Percentiles rank a stretch among this genome's conserved stretches.
phyloP scores from a whole-genome alignment of 2,329 filamentous ascomycete species.

The Colletotrichum agaves region DNA sequence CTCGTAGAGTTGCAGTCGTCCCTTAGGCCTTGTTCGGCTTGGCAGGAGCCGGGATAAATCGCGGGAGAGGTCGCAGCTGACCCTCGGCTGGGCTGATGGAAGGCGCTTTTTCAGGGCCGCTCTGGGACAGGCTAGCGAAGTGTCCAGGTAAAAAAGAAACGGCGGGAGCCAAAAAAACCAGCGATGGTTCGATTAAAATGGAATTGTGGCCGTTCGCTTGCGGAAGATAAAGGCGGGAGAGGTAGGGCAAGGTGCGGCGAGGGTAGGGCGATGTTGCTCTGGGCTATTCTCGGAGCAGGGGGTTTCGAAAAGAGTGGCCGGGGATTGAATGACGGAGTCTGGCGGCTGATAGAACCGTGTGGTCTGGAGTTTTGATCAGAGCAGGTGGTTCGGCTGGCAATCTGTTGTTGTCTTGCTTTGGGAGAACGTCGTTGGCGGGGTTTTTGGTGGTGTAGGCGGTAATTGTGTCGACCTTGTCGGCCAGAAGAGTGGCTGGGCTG shows the following conservation, averaged over 20 bases:
- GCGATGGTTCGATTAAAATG: constrained; percentile 11
- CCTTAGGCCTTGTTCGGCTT: constrained; percentile 28
- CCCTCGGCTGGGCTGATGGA: not conserved
- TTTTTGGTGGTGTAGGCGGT: not conserved
- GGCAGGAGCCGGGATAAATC: constrained; percentile 9
- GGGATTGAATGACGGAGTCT: not conserved
- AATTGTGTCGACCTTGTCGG: constrained; percentile 19
- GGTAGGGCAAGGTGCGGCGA: not conserved
- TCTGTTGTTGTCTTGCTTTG: not conserved
- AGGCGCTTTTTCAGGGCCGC: constrained; percentile 5
- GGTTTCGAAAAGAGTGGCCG: not conserved
- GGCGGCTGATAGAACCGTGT: not conserved
- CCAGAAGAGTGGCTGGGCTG: constrained; percentile 18
- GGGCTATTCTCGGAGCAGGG: not conserved
- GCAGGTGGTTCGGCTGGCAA: constrained; percentile 6
- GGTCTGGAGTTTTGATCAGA: not conserved
- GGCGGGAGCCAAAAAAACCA: not conserved
- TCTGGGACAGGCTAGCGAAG: not conserved
- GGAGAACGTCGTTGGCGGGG: constrained; percentile 7
- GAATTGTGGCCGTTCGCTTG: constrained; percentile 8
- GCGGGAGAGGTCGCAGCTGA: not conserved
- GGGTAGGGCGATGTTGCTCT: constrained; percentile 8
- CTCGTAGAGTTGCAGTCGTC: constrained; percentile 10
- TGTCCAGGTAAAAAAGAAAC: not conserved
- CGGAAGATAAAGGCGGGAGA: constrained; percentile 19